Evolutionary conservation across 495 filamentous ascomycete genomes (phyloP).

Genomic region (Neurospora africana): DNA sequence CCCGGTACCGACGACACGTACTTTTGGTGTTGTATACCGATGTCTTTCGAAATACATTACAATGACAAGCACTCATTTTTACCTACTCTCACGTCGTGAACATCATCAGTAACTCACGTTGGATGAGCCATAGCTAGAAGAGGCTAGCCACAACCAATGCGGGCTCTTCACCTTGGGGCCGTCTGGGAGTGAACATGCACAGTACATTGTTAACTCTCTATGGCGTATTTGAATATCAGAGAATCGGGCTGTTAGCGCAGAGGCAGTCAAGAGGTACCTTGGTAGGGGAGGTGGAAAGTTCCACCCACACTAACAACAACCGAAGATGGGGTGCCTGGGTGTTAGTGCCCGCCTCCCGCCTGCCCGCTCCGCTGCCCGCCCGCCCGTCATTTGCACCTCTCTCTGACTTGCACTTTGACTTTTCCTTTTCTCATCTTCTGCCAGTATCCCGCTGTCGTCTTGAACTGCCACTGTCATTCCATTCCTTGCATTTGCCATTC

Average conservation of each 20-base stretch:
- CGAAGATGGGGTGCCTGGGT: neutral
- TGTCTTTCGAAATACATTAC: neutral
- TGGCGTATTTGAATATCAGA: neutral
- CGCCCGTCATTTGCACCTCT: neutral
- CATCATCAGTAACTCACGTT: neutral
- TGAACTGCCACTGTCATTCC: neutral
- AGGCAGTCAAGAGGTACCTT: neutral
- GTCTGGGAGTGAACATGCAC: neutral
- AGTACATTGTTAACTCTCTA: neutral
- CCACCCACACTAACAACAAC: neutral
- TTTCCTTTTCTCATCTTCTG: neutral
- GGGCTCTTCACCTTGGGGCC: neutral
- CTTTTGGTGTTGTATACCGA: neutral
- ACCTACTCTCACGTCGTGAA: neutral
- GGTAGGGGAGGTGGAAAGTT: neutral
- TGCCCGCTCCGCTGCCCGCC: neutral
- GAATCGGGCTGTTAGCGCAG: neutral
- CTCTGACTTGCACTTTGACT: neutral
- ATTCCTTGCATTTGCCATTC: neutral
- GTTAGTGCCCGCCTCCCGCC: neutral
- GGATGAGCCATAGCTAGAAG: neutral
- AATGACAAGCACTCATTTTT: neutral
- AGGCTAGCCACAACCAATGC: neutral
- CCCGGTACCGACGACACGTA: neutral
- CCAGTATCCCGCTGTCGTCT: too few relatives aligned